Conservation (phyloP, 305 asterid genomes). For the Plantago coronopus region DNA sequence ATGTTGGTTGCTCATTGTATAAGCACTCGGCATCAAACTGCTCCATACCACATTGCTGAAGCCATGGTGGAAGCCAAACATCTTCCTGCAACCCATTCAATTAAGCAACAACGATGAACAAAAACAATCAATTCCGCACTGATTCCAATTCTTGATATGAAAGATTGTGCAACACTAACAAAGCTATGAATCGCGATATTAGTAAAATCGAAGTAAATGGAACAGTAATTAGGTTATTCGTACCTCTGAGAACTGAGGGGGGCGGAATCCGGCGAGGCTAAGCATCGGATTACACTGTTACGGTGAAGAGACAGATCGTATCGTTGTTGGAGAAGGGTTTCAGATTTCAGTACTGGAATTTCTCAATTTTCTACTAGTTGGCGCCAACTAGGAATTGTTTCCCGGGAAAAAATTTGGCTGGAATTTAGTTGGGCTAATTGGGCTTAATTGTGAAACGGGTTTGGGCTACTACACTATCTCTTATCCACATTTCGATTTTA, state of each 20-base stretch:
- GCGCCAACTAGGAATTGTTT: constrained; percentile 5
- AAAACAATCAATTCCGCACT: background rate
- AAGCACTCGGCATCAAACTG: constrained; percentile 27
- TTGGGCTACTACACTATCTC: background rate
- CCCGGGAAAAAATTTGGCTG: background rate
- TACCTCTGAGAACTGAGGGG: constrained; percentile 69
- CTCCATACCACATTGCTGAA: constrained; percentile 37
- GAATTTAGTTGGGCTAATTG: too few relatives aligned
- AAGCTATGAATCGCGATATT: background rate
- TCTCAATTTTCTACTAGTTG: background rate
- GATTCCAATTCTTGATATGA: too few relatives aligned
- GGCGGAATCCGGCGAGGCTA: constrained; percentile 45
- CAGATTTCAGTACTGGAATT: background rate
- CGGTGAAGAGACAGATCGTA: background rate
- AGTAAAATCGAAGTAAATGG: background rate
- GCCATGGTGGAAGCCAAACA: constrained; percentile 61
- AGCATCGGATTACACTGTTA: constrained; percentile 26
- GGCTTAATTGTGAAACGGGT: too few relatives aligned
- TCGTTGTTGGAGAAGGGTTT: background rate
- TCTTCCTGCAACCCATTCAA: constrained; percentile 35
- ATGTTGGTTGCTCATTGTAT: constrained; percentile 23
- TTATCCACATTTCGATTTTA: too few relatives aligned
- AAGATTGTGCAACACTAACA: constrained; percentile 1
- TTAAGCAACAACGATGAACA: constrained; percentile 8
- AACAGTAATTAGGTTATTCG: background rate